Base-by-base conservation (phyloP, 805 yeast species). In the Saturnispora sekii region DNA sequence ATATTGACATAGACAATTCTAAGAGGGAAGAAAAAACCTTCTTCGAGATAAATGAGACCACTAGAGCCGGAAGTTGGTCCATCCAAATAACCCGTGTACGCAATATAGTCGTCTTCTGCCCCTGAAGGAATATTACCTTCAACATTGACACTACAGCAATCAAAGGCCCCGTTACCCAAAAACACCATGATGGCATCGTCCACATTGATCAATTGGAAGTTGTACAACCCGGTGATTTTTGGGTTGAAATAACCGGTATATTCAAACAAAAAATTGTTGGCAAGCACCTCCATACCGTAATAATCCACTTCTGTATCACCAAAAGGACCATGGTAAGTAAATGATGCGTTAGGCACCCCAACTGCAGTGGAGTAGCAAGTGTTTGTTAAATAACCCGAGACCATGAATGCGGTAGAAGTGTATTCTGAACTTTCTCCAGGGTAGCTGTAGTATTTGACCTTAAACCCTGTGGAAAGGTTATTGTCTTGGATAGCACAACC, bases 151-250 rank as follows among this genome's bases (percentile, higher is more conserved):
- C 10, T 29, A 51, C 68, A 59, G 52, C 73, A 68, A 21, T 55
- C 55, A 28, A 67, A 57, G 11, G 62, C 61, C 40, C 50, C 54
- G 6, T 57, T 58, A 39, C 65, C 64, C 36, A 59, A 45, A 21
- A 48, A 54, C 35, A 66, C 58, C 47, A 56, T 56, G n/a, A 50
- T 59, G 16, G 55, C 51, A 49, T 63, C 66, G 51, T 62, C 68
- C 18, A 55, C 54, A 9, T 39, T 33, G 6, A 26, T 21, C 7
- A 61, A 40, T 8, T 40, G 35, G 33, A 63, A 49, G 0, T 44
- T 41, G 39, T 58, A 63, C 6, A 49, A 36, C 43, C 68, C 68
- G 16, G 58, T 48, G 10, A 42, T 48, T 4, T 50, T 43, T 5
- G 68, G 64, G 14, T 33, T 28, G 15, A 47, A 47, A 36, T 43